A percentile compares a stretch with the other conserved stretches of the same genome.
These are phyloP conservation scores for Pleurotus ostreatus DNA, from an alignment of 768 basidiomycete genomes.

Conservation along the genomic window DNA sequence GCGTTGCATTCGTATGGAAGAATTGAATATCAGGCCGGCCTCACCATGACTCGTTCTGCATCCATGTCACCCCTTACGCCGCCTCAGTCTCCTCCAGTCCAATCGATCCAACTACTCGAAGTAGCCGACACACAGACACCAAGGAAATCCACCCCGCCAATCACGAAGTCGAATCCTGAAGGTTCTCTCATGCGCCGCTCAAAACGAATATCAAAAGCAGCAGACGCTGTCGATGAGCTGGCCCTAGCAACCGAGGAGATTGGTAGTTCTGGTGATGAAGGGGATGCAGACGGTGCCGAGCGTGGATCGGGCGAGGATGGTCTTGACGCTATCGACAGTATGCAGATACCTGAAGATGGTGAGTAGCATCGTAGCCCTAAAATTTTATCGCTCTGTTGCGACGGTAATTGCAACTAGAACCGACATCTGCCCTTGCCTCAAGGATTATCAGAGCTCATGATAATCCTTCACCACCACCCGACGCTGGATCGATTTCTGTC, in stretches of 20 bases:
- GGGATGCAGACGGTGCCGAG: constrained; percentile 18
- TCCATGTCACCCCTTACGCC: too few relatives aligned
- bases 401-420: constrained; percentile 38
- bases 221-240: constrained; percentile 4
- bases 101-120: neutral
- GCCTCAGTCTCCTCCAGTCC: too few relatives aligned
- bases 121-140: neutral
- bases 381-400: constrained; percentile 4
- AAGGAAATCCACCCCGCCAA: neutral
- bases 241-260: constrained; percentile 15
- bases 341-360: constrained; percentile 39
- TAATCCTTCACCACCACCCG: constrained; percentile 71
- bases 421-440: constrained; percentile 62
- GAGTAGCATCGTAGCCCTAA: constrained; percentile 19
- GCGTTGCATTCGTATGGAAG: neutral
- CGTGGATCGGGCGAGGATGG: constrained; percentile 28
- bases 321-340: constrained; percentile 25
- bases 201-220: constrained; percentile 36
- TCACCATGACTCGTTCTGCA: neutral
- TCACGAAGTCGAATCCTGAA: neutral
- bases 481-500: neutral
- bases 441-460: constrained; percentile 65
- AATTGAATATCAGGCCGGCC: neutral
- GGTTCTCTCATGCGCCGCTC: constrained; percentile 42
- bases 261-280: constrained; percentile 21